Evolutionary conservation across 1,284 basidiomycete genomes (phyloP).

Genomic region (Phylloboletellus chloephorus): DNA sequence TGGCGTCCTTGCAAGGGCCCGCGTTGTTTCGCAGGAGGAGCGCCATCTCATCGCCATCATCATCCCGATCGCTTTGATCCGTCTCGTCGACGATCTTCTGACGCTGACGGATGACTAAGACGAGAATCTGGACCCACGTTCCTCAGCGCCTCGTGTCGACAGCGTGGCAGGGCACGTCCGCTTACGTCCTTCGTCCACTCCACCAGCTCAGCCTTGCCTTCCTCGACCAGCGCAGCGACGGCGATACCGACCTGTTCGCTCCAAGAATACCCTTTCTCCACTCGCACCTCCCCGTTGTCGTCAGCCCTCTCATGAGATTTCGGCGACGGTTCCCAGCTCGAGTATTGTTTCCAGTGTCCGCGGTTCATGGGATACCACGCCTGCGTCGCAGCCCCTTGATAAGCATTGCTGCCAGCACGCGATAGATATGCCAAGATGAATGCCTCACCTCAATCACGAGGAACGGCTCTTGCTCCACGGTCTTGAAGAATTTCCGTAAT

Average conservation of each 20-base stretch:
- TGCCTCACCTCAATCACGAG: conserved; percentile 68
- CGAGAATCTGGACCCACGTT: conserved; percentile 52
- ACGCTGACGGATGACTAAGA: conserved; percentile 60
- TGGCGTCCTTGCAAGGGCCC: conserved; percentile 63
- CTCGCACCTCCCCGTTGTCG: conserved; percentile 61
- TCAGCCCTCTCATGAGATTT: conserved; percentile 45
- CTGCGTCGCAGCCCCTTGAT: conserved; percentile 35
- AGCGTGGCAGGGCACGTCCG: conserved; percentile 17
- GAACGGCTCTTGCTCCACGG: conserved; percentile 74
- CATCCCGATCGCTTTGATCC: conserved; percentile 46
- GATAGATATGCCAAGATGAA: conserved; percentile 27
- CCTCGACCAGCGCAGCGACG: conserved; percentile 68
- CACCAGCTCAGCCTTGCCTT: conserved; percentile 58
- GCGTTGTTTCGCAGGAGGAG: conserved; percentile 35
- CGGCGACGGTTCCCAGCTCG: conserved; percentile 71
- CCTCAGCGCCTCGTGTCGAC: conserved; percentile 22
- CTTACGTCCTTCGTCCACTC: conserved; percentile 78
- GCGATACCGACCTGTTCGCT: conserved; percentile 86
- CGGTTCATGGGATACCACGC: conserved; percentile 88
- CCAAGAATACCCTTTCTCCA: conserved; percentile 86
- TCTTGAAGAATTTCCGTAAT: conserved; percentile 89
- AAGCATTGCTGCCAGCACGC: conserved; percentile 15
- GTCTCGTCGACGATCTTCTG: conserved; percentile 66
- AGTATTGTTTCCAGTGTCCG: conserved; percentile 79
- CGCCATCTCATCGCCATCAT: conserved; percentile 44